Conservation (phyloP, 805 yeast species). For the Cyberlindnera suaveolens region DNA sequence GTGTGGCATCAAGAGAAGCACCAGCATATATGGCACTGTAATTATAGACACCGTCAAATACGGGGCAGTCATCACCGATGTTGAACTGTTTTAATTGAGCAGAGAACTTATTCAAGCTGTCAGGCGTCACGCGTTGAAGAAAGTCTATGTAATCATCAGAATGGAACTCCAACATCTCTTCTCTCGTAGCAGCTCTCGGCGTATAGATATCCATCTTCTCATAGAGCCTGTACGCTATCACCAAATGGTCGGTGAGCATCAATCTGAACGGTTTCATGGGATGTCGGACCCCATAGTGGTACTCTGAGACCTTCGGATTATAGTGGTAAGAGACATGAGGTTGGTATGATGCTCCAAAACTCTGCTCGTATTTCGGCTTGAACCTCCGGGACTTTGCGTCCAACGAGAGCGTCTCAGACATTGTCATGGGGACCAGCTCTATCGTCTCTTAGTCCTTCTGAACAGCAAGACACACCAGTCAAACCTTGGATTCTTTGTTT, state of each 20-base stretch:
- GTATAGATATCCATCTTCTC: conserved; percentile 85
- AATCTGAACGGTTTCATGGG: conserved; percentile 98
- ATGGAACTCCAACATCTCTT: conserved; percentile 79
- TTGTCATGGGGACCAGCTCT: background rate
- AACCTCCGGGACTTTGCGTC: conserved; percentile 36
- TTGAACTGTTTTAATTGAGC: conserved; percentile 67
- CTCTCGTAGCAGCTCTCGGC: conserved; percentile 76
- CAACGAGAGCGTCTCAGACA: conserved; percentile 29
- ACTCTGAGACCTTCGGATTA: conserved; percentile 72
- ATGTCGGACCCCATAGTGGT: conserved; percentile 88
- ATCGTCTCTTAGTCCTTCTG: no score
- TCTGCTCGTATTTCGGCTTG: conserved; percentile 42
- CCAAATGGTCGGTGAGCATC: conserved; percentile 89
- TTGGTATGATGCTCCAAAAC: conserved; percentile 30
- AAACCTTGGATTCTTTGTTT: no score
- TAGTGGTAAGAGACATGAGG: conserved; percentile 82
- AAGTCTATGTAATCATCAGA: conserved; percentile 91
- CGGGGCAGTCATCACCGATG: conserved; percentile 93
- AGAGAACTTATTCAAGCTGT: conserved; percentile 64
- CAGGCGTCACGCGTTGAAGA: conserved; percentile 83
- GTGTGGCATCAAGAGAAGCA: conserved; percentile 89
- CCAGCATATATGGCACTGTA: conserved; percentile 87
- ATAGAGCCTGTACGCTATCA: conserved; percentile 76
- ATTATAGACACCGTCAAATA: conserved; percentile 89
- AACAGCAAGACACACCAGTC: no score